A percentile compares a stretch with the other conserved stretches of the same genome.
phyloP scores from a whole-genome alignment of 176 grass and related monocot genomes.

The Carex littledalei region DNA sequence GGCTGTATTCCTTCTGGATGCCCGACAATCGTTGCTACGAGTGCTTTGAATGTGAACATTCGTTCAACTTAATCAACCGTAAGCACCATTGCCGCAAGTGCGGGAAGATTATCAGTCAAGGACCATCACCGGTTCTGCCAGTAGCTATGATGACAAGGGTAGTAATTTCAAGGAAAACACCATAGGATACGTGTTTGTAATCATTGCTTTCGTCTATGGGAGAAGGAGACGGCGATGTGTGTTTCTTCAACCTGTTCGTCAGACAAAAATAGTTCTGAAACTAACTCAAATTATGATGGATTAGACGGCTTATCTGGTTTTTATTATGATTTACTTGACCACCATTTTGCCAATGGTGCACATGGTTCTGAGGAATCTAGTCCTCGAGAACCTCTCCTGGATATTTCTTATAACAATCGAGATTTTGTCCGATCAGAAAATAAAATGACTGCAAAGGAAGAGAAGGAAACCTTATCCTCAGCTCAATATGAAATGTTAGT shows the following conservation, averaged over 20 bases:
- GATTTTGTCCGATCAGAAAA: constrained; percentile 43
- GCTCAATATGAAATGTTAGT: constrained; percentile 52
- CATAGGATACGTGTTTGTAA: constrained; percentile 70
- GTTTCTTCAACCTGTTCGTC: neutral
- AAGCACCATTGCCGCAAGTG: constrained; percentile 91
- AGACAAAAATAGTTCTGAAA: neutral
- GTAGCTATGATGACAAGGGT: constrained; percentile 12
- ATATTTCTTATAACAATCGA: constrained; percentile 38
- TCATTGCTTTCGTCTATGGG: constrained; percentile 79
- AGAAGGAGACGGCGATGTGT: constrained; percentile 41
- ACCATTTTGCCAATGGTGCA: neutral
- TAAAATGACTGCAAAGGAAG: constrained; percentile 38
- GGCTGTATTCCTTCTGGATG: constrained; percentile 45
- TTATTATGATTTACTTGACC: neutral
- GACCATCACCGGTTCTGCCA: constrained; percentile 11
- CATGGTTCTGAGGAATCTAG: constrained; percentile 39
- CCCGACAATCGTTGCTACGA: constrained; percentile 77
- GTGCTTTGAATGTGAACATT: constrained; percentile 75
- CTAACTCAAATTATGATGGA: neutral
- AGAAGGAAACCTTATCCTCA: constrained; percentile 50
- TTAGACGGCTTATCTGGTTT: neutral
- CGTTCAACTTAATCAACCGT: constrained; percentile 89
- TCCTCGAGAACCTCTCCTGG: constrained; percentile 34
- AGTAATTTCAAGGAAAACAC: constrained; percentile 39
- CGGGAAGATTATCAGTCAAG: constrained; percentile 44